Evolutionary conservation across 1,284 basidiomycete species (phyloP), one percentile per base, ranked within the genome.

Genomic region (Puccinia polysora): DNA sequence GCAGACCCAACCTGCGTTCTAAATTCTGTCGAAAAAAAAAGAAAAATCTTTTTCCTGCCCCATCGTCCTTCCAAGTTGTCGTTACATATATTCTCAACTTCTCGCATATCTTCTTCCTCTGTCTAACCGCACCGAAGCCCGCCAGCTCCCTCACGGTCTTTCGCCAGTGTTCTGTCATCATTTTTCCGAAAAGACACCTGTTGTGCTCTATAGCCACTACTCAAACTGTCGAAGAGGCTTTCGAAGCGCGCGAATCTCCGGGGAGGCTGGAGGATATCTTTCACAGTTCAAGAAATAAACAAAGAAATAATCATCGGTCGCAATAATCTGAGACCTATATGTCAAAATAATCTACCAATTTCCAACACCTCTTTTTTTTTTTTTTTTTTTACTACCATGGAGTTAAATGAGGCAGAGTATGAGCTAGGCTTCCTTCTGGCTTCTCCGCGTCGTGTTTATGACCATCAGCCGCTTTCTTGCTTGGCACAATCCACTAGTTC

Each of bases 321-420:
- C n/a, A n/a, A n/a, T n/a, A n/a, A n/a, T n/a, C n/a, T n/a, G n/a
- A n/a, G n/a, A n/a, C n/a, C n/a, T n/a, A n/a, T n/a, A n/a, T n/a
- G n/a, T n/a, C 53, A 56, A 36, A 30, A 34, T 34, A 56, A 12
- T 40, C 12, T 25, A 40, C 56, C 38, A 56, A 56, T 5, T 6
- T n/a, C 30, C 30, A 20, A 20, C 53, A 25, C 25, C 3, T 34
- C 8, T 18, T 8, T 43, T 43, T 43, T 8, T 43, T 43, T 43
- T 43, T 43, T 18, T 8, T 43, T 12, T 60, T 38, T 60, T 25
- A 43, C 38, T 43, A 18, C 68, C 68, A 70, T 70, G 68, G 68
- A 62, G 60, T 70, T 70, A 70, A 70, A 58, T 62, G 58, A 40
- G 47, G 20, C 59, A 60, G 34, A 70, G 28, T 62, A 60, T 53